Evolutionary conservation across 1,284 basidiomycete species (phyloP).

Genomic region (Dichomitus squalens): DNA sequence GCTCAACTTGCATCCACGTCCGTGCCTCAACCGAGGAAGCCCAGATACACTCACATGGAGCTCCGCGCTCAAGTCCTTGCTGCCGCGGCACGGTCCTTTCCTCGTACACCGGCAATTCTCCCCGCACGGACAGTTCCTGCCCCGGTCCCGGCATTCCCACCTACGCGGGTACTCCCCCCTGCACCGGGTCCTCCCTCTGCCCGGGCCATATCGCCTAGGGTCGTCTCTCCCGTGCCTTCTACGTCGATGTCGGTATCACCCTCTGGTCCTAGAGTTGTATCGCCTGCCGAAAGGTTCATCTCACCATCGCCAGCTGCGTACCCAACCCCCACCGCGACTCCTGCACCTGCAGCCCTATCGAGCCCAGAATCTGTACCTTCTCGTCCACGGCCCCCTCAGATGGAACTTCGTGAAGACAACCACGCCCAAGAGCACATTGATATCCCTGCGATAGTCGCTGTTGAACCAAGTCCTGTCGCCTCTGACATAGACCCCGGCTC

Average conservation of each 20-base stretch:
- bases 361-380: not conserved
- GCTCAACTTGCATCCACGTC: conserved; percentile 1
- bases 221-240: not conserved
- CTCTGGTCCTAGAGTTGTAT: not conserved
- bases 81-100: not conserved
- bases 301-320: not conserved
- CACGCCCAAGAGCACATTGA: not conserved
- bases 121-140: conserved; percentile 1
- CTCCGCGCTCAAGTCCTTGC: conserved; percentile 23
- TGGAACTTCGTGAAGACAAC: conserved; percentile 2
- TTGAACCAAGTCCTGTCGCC: conserved; percentile 16
- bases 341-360: not conserved
- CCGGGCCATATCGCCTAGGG: not conserved
- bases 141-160: not conserved
- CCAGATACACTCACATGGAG: conserved; percentile 18
- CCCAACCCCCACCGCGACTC: not conserved
- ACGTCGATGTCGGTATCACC: not conserved
- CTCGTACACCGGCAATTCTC: too few relatives aligned
- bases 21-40: conserved; percentile 4
- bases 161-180: not conserved
- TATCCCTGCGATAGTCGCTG: conserved; percentile 14
- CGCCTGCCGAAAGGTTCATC: not conserved
- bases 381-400: conserved; percentile 1
- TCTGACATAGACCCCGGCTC: conserved; percentile 11
- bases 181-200: not conserved